A percentile compares a stretch with the other conserved stretches of the same genome.
Evolutionary conservation across 2,329 filamentous ascomycete species (phyloP).

Genomic region (Trichoderma brevicompactum): DNA sequence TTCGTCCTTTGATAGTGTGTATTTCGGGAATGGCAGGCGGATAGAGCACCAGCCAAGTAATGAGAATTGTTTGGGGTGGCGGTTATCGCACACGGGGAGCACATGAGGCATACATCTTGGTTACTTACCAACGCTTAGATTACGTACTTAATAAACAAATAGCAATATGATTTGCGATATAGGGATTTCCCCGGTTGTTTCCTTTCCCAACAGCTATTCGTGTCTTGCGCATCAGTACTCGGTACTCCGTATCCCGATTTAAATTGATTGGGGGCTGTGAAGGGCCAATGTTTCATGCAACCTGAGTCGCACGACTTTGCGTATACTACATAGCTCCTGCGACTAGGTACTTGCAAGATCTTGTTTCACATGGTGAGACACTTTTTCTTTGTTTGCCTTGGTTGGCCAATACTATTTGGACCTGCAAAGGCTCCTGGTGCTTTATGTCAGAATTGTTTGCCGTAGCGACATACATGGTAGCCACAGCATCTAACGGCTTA

Average conservation of each 20-base stretch:
- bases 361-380: constrained; percentile 1
- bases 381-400: too few species aligned
- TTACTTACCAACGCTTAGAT: constrained; percentile 27
- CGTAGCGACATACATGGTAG: too few species aligned
- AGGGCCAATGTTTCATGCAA: background rate
- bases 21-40: constrained; percentile 18
- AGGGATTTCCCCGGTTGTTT: background rate
- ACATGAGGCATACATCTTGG: constrained; percentile 27
- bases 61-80: constrained; percentile 22
- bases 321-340: background rate
- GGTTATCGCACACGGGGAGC: constrained; percentile 19
- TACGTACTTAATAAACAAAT: constrained; percentile 23
- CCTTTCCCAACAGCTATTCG: background rate
- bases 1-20: constrained; percentile 5
- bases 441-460: too few species aligned
- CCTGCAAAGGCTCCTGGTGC: too few species aligned
- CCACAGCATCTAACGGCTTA: background rate
- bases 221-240: too few species aligned
- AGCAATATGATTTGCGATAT: constrained; percentile 24
- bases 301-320: background rate
- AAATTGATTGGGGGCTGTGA: background rate
- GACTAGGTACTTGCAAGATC: background rate
- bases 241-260: too few species aligned
- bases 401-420: too few species aligned
- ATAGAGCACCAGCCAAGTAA: constrained; percentile 22